Conservation (phyloP, 2,329 filamentous ascomycete genomes). For the Penicillium griseofulvum region DNA sequence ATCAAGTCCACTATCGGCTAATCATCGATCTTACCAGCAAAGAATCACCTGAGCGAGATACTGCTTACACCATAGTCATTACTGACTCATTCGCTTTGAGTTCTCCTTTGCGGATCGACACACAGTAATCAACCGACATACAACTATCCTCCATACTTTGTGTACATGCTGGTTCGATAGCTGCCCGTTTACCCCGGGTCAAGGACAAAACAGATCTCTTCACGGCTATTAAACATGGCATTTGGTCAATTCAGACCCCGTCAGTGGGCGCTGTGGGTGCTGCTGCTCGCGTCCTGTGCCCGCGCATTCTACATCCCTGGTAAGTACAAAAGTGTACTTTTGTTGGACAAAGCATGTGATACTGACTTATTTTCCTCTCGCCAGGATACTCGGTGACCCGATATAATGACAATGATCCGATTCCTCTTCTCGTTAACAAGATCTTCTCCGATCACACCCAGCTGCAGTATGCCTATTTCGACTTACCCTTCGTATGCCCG, state of each 20-base stretch:
- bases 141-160: neutral
- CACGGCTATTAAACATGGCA: slow-evolving; percentile 16
- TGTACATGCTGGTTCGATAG: slow-evolving; percentile 12
- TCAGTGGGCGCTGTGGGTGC: slow-evolving; percentile 23
- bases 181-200: slow-evolving; percentile 9
- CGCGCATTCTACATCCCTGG: slow-evolving; percentile 84
- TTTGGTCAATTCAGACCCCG: slow-evolving; percentile 11
- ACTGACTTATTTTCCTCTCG: slow-evolving; percentile 11
- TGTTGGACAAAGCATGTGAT: neutral
- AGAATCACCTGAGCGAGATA: neutral
- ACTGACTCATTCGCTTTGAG: neutral
- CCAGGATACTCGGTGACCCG: slow-evolving; percentile 78
- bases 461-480: slow-evolving; percentile 87
- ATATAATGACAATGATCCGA: slow-evolving; percentile 71
- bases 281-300: slow-evolving; percentile 44
- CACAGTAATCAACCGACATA: neutral
- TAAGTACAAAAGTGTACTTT: slow-evolving; percentile 41
- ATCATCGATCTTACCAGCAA: neutral
- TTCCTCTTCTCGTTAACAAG: slow-evolving; percentile 88
- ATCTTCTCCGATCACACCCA: slow-evolving; percentile 86
- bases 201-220: slow-evolving; percentile 3
- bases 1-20: slow-evolving; percentile 7
- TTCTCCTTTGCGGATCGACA: neutral
- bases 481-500: slow-evolving; percentile 82
- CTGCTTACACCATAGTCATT: neutral